Evolutionary conservation across 768 basidiomycete genomes (phyloP), one percentile per base, ranked within the genome.

Genomic region (Dacryopinax spathularia): DNA sequence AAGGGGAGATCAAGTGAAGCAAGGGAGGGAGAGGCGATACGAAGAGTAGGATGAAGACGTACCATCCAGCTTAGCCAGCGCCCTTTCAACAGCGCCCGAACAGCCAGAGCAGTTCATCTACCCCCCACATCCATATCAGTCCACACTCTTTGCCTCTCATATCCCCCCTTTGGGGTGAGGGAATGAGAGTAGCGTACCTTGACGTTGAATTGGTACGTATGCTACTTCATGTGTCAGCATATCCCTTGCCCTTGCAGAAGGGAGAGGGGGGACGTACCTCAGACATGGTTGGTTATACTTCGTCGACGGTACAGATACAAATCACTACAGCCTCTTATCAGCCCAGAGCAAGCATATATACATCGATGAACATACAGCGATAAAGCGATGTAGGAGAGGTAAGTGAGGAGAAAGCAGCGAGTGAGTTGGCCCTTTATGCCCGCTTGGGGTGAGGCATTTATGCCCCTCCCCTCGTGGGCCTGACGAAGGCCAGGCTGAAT

Each of bases 51-150:
- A 18, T 3, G 44, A 22, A 39, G 33, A 77, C 64, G 73, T 76
- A 65, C 79, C 76, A 65, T 88, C 80, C 3, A 84, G 80, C 75
- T 86, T 92, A 66, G 80, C 76, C 39, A 95, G 79, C 15, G 84
- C 91, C 31, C 88, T 83, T 29, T 76, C 79, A 62, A 95, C 80
- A 13, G 91, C 91, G 16, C 87, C 85, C 33, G 90, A 91, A 77
- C 91, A 95, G 29, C 91, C 91, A 31, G 73, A 71, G 77, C 91
- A 95, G 36, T 87, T 83, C 90, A 93, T 93, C 90, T 91, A 48
- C n/a, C 31, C 61, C 61, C 63, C 3, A 20, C 4, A 16, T 12
- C 61, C 33, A n/a, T 33, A 7, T 13, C 34, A 15, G 33, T 48
- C 27, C 20, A 63, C 20, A 33, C 16, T n/a, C n/a, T n/a, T n/a